These are phyloP conservation scores for Astrephomene gubernaculifera DNA, from an alignment of 139 green algal genomes.

Conservation along the genomic window DNA sequence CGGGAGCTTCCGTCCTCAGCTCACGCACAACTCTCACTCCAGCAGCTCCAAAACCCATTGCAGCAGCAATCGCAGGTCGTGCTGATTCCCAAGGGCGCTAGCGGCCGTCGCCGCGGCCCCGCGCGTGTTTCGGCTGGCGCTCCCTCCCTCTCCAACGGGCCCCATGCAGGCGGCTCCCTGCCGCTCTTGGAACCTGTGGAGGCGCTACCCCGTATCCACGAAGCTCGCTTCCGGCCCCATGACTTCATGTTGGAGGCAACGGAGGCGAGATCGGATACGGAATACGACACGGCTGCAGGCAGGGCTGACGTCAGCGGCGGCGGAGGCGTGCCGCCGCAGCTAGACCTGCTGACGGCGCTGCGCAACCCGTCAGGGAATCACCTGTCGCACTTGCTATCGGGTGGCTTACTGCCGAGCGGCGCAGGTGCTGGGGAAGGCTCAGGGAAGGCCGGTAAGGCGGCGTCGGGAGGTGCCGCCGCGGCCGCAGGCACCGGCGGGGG, in stretches of 20 bases:
- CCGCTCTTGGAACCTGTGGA: too few relatives aligned
- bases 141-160: conserved; percentile 4
- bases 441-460: neutral
- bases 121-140: conserved; percentile 2
- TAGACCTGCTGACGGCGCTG: conserved; percentile 33
- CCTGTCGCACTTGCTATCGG: conserved; percentile 1
- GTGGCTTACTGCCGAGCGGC: conserved; percentile 4
- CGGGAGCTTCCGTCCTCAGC: too few relatives aligned
- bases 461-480: neutral
- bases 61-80: conserved; percentile 10
- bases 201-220: too few relatives aligned
- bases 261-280: conserved; percentile 9
- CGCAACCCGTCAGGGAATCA: neutral
- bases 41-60: neutral
- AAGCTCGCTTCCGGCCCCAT: too few relatives aligned
- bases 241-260: too few relatives aligned
- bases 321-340: neutral
- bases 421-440: neutral
- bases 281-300: neutral
- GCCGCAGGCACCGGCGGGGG: neutral
- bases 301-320: neutral
- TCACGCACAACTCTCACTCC: too few relatives aligned
- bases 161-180: neutral
- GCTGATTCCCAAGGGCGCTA: neutral
- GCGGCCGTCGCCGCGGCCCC: conserved; percentile 6